Evolutionary conservation across 192 early-diverging fungal genomes (phyloP).

Genomic region (Borealophlyctis nickersoniae): DNA sequence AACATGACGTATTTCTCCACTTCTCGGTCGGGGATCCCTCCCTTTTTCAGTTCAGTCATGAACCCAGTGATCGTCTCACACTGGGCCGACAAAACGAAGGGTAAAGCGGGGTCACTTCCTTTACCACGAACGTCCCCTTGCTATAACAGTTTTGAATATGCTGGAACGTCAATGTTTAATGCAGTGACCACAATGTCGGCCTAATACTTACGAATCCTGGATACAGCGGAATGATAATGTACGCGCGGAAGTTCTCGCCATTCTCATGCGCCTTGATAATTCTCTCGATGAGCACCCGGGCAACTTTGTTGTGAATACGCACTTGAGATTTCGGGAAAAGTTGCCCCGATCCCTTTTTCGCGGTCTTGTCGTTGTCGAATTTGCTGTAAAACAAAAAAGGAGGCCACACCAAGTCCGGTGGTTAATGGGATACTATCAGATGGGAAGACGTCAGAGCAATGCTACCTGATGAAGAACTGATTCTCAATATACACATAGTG

Average conservation of each 20-base stretch:
- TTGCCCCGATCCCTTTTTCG: conserved; percentile 5
- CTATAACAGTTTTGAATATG: neutral
- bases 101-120: conserved; percentile 66
- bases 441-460: neutral
- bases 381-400: neutral
- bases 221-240: conserved; percentile 77
- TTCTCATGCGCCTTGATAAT: conserved; percentile 69
- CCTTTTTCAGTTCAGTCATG: conserved; percentile 13
- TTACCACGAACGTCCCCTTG: conserved; percentile 73
- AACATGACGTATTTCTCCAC: conserved; percentile 30
- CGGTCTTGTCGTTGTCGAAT: neutral
- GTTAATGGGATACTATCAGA: neutral
- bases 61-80: conserved; percentile 21
- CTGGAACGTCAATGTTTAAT: too few species aligned
- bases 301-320: conserved; percentile 76
- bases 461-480: conserved; percentile 80
- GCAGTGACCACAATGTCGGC: neutral
- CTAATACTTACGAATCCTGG: conserved; percentile 68
- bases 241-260: conserved; percentile 68
- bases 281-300: conserved; percentile 67
- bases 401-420: neutral
- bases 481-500: conserved; percentile 91
- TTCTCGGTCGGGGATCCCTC: conserved; percentile 14
- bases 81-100: conserved; percentile 25
- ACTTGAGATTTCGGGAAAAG: conserved; percentile 22